phyloP scores from a whole-genome alignment of 495 filamentous ascomycete species.

The Penicillium macrosclerotiorum region DNA sequence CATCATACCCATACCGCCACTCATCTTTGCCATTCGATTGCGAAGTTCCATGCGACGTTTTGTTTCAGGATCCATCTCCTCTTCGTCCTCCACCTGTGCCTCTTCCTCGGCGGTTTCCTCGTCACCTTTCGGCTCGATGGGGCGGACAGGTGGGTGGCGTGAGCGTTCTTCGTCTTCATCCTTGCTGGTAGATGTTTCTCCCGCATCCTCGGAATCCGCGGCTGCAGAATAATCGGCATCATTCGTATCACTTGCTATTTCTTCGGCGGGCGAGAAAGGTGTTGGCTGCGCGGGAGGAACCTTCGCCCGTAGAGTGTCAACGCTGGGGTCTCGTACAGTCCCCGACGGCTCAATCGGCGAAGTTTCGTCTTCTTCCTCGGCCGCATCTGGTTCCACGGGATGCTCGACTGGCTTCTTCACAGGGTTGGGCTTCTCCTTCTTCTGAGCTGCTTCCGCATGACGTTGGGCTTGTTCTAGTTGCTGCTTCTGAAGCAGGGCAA shows the following conservation, averaged over 20 bases:
- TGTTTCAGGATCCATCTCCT: slow-evolving; percentile 89
- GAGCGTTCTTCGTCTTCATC: slow-evolving; percentile 67
- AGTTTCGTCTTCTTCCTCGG: slow-evolving; percentile 27
- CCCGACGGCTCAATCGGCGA: slow-evolving; percentile 46
- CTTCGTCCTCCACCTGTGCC: slow-evolving; percentile 76
- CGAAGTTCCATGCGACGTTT: slow-evolving; percentile 84
- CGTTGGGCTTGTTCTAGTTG: slow-evolving; percentile 82
- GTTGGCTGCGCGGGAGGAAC: slow-evolving; percentile 42
- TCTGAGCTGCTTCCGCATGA: slow-evolving; percentile 73
- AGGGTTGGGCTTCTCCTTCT: slow-evolving; percentile 87
- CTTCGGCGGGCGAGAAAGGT: slow-evolving; percentile 48
- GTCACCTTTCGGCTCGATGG: slow-evolving; percentile 21
- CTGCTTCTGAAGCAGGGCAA: slow-evolving; percentile 90
- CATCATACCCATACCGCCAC: slow-evolving; percentile 95
- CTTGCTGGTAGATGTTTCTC: slow-evolving; percentile 68
- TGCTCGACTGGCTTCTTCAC: slow-evolving; percentile 76
- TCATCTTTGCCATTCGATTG: slow-evolving; percentile 97
- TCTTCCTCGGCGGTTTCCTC: slow-evolving; percentile 52
- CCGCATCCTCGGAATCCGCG: slow-evolving; percentile 80
- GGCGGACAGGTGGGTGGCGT: slow-evolving; percentile 17
- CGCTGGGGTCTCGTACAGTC: slow-evolving; percentile 50
- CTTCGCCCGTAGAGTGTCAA: slow-evolving; percentile 52
- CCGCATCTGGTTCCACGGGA: slow-evolving; percentile 22
- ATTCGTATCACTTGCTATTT: slow-evolving; percentile 72
- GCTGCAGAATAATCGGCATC: slow-evolving; percentile 89